Evolutionary conservation across 2,329 filamentous ascomycete genomes (phyloP), one percentile per base, ranked within the genome.

Genomic region (Fonsecaea multimorphosa): DNA sequence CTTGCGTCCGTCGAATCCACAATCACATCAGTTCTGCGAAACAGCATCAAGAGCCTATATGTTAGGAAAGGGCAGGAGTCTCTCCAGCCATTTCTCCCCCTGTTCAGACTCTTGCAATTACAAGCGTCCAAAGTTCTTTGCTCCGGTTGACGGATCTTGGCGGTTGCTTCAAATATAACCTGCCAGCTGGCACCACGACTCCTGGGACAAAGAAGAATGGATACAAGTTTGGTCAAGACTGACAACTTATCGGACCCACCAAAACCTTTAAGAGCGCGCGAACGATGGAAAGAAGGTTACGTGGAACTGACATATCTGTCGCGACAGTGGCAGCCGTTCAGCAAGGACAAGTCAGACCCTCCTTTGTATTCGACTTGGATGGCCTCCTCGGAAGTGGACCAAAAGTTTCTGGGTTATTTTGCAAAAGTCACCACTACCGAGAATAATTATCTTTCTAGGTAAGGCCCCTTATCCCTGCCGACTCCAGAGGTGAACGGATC

Each of bases 381-480:
- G 95, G 95, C 95, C 81, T 95, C 93, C 76, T 95, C 93, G 67
- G 92, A 97, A 80, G 92, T 98, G 68, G 95, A 99, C 78, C 93
- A 97, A 81, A 99, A 98, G 81, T 97, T 96, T 80, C 85, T 99
- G 74, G 93, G 92, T 80, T 89, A 88, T 76, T 89, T 97, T 76
- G 94, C 95, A 76, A 91, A 89, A 79, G 85, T 88, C 68, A 93
- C 92, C 72, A 88, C 89, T 75, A 82, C 86, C 66, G 89, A 91
- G 72, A 95, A 94, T 74, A 89, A 91, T 2, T 84, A 93, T 19
- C 86, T 98, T 53, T 91, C 91, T 7, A 86, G 86, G 70, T 71
- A 64, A 66, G 67, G 3, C 14, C n/a, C 19, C 58, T 8, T 53
- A 19, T 40, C 27, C 4, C 6, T 40, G n/a, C 29, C 51, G 22